A percentile compares a stretch with the other conserved stretches of the same genome.
phyloP scores from a whole-genome alignment of 495 filamentous ascomycete genomes.

The Penicillium paxilli region DNA sequence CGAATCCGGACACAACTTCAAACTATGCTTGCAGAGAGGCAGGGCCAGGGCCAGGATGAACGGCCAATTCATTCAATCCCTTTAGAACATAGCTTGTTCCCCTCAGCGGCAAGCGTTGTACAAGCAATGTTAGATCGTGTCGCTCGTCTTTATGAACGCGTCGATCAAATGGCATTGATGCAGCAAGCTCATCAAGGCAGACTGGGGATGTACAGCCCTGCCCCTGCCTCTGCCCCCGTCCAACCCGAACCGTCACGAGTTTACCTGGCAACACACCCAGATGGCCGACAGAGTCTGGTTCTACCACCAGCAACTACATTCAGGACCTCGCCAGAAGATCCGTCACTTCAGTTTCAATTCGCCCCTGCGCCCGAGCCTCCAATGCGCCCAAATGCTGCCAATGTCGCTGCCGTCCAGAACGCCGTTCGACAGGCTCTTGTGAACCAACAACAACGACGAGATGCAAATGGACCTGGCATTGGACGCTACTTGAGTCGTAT shows the following conservation, averaged over 20 bases:
- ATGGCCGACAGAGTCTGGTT: conserved; percentile 8
- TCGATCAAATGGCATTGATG: conserved; percentile 2
- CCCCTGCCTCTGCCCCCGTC: not conserved
- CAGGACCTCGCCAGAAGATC: not conserved
- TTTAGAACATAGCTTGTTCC: not conserved
- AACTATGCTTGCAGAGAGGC: not conserved
- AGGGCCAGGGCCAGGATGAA: not conserved
- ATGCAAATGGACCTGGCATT: conserved; percentile 43
- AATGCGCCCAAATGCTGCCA: conserved; percentile 6
- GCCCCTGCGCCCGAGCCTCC: not conserved
- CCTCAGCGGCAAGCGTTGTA: not conserved
- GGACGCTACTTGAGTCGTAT: conserved; percentile 58
- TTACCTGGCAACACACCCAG: not conserved
- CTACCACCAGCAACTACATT: not conserved
- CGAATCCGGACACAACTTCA: not conserved
- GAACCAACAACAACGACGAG: conserved; percentile 32
- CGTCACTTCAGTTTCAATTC: not conserved
- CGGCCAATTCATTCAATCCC: not conserved
- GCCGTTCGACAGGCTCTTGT: conserved; percentile 40
- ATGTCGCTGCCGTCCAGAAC: conserved; percentile 25
- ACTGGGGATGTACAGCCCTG: not conserved
- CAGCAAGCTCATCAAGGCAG: not conserved
- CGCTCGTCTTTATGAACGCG: conserved; percentile 5
- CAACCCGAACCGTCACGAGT: not conserved
- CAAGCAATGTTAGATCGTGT: not conserved